A percentile compares a stretch with the other conserved stretches of the same genome.
Conservation (phyloP, 1,284 basidiomycete species). For the Bjerkandera adusta region DNA sequence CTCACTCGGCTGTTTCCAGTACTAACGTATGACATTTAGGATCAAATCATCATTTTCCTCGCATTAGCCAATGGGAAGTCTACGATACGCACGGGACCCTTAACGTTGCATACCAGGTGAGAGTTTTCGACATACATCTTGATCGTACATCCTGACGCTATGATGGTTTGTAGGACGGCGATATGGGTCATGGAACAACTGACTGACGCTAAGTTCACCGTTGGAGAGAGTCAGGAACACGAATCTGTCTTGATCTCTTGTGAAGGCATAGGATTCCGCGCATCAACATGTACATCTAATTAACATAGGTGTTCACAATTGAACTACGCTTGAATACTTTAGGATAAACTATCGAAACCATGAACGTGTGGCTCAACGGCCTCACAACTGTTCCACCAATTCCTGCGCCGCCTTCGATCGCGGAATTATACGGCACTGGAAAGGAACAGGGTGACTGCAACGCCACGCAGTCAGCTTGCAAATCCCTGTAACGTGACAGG, state of each 20-base stretch:
- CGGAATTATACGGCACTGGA: neutral
- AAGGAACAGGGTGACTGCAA: constrained; percentile 1
- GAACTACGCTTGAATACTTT: neutral
- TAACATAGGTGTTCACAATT: neutral
- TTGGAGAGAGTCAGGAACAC: constrained; percentile 39
- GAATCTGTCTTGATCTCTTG: constrained; percentile 43
- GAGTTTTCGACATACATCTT: constrained; percentile 12
- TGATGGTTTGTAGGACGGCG: constrained; percentile 53
- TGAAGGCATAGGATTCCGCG: constrained; percentile 50
- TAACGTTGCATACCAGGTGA: constrained; percentile 66
- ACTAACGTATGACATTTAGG: constrained; percentile 34
- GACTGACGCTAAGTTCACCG: constrained; percentile 58
- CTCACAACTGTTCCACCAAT: neutral
- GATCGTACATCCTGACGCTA: too few relatives aligned
- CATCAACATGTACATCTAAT: neutral
- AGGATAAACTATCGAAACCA: too few relatives aligned
- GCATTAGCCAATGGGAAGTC: constrained; percentile 65
- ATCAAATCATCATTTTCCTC: constrained; percentile 75
- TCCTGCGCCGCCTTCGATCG: neutral
- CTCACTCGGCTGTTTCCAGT: neutral
- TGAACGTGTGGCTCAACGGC: neutral
- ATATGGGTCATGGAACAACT: constrained; percentile 69
- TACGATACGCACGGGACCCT: constrained; percentile 48
- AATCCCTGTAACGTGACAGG: neutral
- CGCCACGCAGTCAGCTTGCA: neutral